Base-by-base conservation (phyloP, 257 asterid species). In the Solanum piurae region DNA sequence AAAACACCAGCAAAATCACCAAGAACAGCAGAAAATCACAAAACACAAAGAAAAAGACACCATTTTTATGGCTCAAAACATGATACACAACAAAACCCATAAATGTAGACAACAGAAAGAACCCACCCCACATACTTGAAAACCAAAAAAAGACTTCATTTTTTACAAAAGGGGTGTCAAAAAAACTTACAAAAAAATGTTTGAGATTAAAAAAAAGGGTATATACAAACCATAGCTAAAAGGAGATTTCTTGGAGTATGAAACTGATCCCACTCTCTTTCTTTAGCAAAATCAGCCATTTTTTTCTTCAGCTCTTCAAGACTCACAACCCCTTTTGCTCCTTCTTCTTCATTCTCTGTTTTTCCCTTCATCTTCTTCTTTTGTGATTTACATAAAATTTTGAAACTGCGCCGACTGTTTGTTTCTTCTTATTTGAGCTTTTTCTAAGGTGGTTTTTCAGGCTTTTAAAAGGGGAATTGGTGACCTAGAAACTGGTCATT, bases 231-330 rank as follows among this genome's bases (percentile, higher is more conserved):
- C 94, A 93, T 86, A 31, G 94, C 94, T 40, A 92, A 79, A 80
- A 93, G 95, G 12, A 93, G 93, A 88, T 92, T 93, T 89, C 94
- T 92, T 10, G 96, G 96, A 90, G 91, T 93, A 52, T 93, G 96
- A 83, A 87, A 93, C 89, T 89, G 92, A 74, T 93, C 94, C 94
- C 94, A 92, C 14, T 92, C 94, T 89, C 96, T 91, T 89, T 93
- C 94, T 68, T 89, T 86, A 6, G 94, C 93, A 86, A 92, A 93
- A 84, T 88, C 89, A 27, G 92, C 94, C 94, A 93, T 86, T 74
- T 87, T 91, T 18, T 68, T 72, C 94, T 90, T 90, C 90, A 93
- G 86, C 20, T 85, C 89, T 7, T 86, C 89, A 38, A 93, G 91
- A 75, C 89, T 93, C 55, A 93, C 90, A 37, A 92, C 89, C 44